A percentile compares a stretch with the other conserved stretches of the same genome.
These are phyloP conservation scores for Penicillium sp. DNA, from an alignment of 2,329 filamentous ascomycete genomes.

Conservation along the genomic window DNA sequence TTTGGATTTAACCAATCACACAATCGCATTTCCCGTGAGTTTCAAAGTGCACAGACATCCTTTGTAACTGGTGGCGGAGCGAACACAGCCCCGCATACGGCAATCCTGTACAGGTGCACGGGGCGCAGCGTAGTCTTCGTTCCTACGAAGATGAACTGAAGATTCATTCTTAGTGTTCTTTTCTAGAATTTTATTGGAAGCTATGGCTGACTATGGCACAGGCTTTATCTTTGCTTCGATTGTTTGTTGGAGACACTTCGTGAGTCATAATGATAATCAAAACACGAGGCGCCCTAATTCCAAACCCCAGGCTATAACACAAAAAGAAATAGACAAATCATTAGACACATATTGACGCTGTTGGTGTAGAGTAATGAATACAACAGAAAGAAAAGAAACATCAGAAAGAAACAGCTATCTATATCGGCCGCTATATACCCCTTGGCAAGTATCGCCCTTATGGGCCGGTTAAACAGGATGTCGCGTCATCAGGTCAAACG, in stretches of 20 bases:
- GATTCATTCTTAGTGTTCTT: not conserved
- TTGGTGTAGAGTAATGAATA: not conserved
- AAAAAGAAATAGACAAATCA: not conserved
- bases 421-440: not conserved
- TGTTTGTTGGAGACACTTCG: not conserved
- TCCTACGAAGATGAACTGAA: not conserved
- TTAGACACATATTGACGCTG: not conserved
- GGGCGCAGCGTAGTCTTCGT: not conserved
- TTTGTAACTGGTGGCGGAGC: not conserved
- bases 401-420: not conserved
- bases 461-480: not conserved
- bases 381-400: not conserved
- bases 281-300: not conserved
- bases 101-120: not conserved
- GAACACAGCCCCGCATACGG: conserved; percentile 2
- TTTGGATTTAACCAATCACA: not conserved
- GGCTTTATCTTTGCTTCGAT: not conserved
- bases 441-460: not conserved
- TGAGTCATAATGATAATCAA: not conserved
- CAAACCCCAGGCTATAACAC: not conserved
- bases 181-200: not conserved
- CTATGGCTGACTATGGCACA: not conserved
- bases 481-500: not conserved
- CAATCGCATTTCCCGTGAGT: not conserved
- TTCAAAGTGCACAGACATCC: not conserved